Base-by-base conservation (phyloP, 108 stramenopile species). In the Skeletonema menzelii region DNA sequence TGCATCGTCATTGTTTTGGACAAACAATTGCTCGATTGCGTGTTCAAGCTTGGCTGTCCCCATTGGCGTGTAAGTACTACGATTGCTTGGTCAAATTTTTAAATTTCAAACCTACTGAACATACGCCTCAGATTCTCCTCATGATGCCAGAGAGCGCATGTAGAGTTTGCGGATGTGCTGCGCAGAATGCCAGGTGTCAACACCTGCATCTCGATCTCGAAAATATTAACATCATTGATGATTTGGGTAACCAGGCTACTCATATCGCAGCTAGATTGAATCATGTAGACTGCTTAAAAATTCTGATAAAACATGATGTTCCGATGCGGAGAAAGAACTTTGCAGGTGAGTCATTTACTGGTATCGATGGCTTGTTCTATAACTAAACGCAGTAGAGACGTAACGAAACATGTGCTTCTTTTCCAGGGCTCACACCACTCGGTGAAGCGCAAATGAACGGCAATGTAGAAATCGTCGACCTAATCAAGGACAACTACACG, bases 401-500 rank as follows among this genome's bases (percentile, higher is more conserved):
- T 22, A 27, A 20, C 20, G 22, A 46, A 42, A 24, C 4, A 12
- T 27, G 7, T 5, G 2, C 1, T 47, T 65, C 26, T 12, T 60
- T 40, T 17, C 44, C 14, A 20, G 42, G 38, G 20, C 40, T 74
- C 4, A 75, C 79, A 22, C 77, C 77, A 1, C 30, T 74, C 22
- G 83, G 83, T 14, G 83, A 77, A 56, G 83, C 83, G 3, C 69
- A 73, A 35, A 80, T 84, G 79, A 71, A 72, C 44, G 80, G 79
- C 11, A 55, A 84, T 12, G 61, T 12, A 15, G 65, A 72, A 12
- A 76, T 84, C 15, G 70, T 63, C 0, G 5, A 27, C 8, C 53
- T 84, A 59, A 72, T 84, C 15, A 71, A 77, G 27, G 75, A 59
- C 4, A 83, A 79, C 38, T 79, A 75, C 38, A 63, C 73, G 0